These are phyloP conservation scores for Talinum fruticosum DNA, from an alignment of 148 eudicot genomes.

Conservation along the genomic window DNA sequence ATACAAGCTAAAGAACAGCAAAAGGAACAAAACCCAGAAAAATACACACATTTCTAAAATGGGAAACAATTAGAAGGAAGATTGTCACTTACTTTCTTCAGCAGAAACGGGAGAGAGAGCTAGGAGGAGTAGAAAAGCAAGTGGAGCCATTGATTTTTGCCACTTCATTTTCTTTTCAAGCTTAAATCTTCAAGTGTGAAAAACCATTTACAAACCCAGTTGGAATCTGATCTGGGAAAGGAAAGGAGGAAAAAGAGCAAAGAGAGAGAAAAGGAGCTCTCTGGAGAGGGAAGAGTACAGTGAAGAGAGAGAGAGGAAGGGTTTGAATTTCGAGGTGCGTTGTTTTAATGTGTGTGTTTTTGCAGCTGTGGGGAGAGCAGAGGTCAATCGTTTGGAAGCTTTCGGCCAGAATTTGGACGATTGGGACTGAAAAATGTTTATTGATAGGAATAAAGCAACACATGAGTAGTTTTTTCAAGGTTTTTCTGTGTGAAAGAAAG, in stretches of 20 bases:
- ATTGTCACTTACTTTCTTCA: constrained; percentile 35
- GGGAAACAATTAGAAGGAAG: not conserved
- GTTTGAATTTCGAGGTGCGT: not conserved
- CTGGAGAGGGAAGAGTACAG: constrained; percentile 1
- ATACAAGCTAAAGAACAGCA: not conserved
- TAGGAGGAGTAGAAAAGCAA: constrained; percentile 24
- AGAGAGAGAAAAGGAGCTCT: constrained; percentile 2
- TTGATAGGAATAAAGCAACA: not conserved
- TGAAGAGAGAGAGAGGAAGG: not conserved
- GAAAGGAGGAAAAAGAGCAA: not conserved
- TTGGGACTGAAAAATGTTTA: not conserved
- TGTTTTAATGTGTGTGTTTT: not conserved
- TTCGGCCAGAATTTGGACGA: constrained; percentile 6
- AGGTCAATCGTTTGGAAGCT: constrained; percentile 13
- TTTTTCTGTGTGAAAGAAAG: not conserved
- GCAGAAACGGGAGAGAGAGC: constrained; percentile 25
- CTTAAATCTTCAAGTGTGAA: not conserved
- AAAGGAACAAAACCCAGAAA: not conserved
- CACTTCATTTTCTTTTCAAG: constrained; percentile 21
- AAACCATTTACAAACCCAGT: constrained; percentile 17
- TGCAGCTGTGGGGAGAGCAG: not conserved
- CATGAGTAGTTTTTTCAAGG: not conserved
- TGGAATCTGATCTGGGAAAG: not conserved
- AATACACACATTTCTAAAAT: not conserved
- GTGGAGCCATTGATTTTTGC: constrained; percentile 26